Conservation (phyloP, 1,139 yeast species). For the Geotrichum citri-aurantii region DNA sequence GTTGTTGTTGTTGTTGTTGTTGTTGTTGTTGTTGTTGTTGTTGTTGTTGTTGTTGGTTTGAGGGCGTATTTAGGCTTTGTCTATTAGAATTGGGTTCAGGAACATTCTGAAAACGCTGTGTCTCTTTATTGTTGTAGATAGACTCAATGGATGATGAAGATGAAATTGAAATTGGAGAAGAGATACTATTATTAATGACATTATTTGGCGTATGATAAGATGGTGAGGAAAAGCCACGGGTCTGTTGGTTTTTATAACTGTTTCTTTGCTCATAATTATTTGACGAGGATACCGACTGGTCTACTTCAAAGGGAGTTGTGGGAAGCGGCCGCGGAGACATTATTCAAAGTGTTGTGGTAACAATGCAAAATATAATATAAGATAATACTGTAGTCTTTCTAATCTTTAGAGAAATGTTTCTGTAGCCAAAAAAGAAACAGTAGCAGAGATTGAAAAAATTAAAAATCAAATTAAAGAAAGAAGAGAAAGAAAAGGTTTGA, state of each 20-base stretch:
- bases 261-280: neutral
- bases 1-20: too few species aligned
- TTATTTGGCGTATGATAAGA: neutral
- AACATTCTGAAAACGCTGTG: neutral
- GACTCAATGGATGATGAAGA: neutral
- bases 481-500: neutral
- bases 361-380: neutral
- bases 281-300: neutral
- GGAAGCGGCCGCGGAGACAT: slow-evolving; percentile 15
- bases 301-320: slow-evolving; percentile 1
- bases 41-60: neutral
- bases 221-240: neutral
- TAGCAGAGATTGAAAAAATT: neutral
- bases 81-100: neutral
- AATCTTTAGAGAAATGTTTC: neutral
- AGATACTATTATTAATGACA: neutral
- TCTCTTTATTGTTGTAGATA: neutral
- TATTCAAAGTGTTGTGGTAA: neutral
- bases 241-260: neutral
- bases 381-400: neutral
- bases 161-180: neutral
- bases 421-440: neutral
- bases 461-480: neutral
- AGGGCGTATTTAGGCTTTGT: neutral
- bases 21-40: too few species aligned